Conservation (phyloP, 2,329 filamentous ascomycete genomes). For the Aplosporella prunicola region DNA sequence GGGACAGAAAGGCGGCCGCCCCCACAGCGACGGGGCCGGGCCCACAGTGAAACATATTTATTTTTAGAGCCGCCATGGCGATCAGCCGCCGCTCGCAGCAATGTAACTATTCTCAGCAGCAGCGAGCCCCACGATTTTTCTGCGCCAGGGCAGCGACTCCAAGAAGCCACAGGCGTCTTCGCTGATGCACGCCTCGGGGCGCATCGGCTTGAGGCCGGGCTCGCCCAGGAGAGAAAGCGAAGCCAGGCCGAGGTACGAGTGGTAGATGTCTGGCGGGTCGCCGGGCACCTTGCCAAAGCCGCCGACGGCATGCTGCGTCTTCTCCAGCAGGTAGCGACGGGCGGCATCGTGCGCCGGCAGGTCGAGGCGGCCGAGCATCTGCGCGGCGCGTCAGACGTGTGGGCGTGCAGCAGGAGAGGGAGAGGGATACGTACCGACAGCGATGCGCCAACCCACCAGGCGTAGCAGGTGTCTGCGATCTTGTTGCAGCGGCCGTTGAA, state of each 20-base stretch:
- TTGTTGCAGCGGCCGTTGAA: constrained; percentile 92
- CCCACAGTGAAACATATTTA: no score
- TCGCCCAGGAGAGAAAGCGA: constrained; percentile 68
- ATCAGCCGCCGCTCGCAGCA: background rate
- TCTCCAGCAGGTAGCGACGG: constrained; percentile 70
- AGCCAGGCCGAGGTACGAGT: constrained; percentile 80
- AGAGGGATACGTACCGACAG: constrained; percentile 30
- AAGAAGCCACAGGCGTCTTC: constrained; percentile 37
- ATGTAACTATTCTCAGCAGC: no score
- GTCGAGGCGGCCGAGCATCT: constrained; percentile 20
- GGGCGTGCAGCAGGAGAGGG: background rate
- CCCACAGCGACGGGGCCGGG: no score
- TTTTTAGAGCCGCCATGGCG: background rate
- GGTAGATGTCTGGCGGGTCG: constrained; percentile 59
- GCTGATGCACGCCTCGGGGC: constrained; percentile 69
- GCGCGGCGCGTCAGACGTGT: constrained; percentile 46
- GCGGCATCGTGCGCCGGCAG: constrained; percentile 42
- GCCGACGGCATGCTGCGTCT: constrained; percentile 75
- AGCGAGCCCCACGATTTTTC: constrained; percentile 18
- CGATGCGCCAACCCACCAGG: constrained; percentile 78
- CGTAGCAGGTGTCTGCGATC: constrained; percentile 87
- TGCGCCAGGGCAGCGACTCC: constrained; percentile 29
- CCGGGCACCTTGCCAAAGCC: constrained; percentile 39
- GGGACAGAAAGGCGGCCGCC: no score
- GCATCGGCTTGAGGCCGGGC: constrained; percentile 57